Conservation (phyloP, 805 yeast genomes). For the Hanseniaspora singularis region DNA sequence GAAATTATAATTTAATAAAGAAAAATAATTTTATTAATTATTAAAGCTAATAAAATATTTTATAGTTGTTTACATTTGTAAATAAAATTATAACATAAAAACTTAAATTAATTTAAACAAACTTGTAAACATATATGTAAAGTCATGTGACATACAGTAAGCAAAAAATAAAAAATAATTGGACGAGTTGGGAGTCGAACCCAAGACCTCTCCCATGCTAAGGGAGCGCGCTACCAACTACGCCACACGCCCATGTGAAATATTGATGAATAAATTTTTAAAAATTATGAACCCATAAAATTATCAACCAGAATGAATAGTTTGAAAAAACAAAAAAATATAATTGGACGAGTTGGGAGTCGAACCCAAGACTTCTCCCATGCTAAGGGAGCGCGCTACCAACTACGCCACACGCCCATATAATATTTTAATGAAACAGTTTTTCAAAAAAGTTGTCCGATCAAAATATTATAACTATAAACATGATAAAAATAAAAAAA, state of each 20-base stretch:
- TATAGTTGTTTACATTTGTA: no score
- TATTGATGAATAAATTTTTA: background rate
- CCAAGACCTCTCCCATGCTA: slow-evolving; percentile 72
- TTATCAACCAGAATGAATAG: background rate
- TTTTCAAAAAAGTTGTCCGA: no score
- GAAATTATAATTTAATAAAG: no score
- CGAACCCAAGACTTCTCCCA: slow-evolving; percentile 72
- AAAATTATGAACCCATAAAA: no score
- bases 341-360: slow-evolving; percentile 65
- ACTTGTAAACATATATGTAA: background rate
- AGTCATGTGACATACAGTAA: background rate
- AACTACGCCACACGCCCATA: slow-evolving; percentile 68
- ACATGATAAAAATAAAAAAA: no score
- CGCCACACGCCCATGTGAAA: slow-evolving; percentile 56
- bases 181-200: slow-evolving; percentile 71
- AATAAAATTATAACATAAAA: background rate
- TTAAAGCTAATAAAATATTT: no score
- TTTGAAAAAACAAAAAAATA: no score
- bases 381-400: slow-evolving; percentile 75
- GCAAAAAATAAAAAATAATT: slow-evolving; percentile 20
- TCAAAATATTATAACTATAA: no score
- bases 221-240: slow-evolving; percentile 74
- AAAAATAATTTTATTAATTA: no score
- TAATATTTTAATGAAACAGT: no score
- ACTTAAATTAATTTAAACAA: background rate